Evolutionary conservation across 2,329 filamentous ascomycete genomes (phyloP).

Genomic region (Aspergillus latus): DNA sequence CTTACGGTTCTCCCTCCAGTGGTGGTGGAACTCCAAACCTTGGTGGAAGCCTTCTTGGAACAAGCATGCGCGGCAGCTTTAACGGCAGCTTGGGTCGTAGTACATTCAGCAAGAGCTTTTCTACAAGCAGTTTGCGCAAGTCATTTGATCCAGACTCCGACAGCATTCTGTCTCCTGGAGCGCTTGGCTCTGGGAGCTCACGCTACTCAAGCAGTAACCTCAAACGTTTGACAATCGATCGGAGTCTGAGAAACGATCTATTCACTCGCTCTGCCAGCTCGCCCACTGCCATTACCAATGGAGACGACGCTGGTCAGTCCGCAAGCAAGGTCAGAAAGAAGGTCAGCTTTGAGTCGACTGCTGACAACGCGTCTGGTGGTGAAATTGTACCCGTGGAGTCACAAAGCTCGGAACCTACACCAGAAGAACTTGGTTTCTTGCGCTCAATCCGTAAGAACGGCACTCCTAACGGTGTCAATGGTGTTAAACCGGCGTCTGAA

Average conservation of each 20-base stretch:
- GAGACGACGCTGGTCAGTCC: constrained; percentile 41
- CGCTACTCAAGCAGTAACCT: constrained; percentile 69
- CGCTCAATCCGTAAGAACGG: constrained; percentile 54
- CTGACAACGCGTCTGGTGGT: constrained; percentile 39
- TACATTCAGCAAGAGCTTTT: constrained; percentile 81
- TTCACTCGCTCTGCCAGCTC: constrained; percentile 49
- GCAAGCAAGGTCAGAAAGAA: constrained; percentile 63
- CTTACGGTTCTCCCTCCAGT: constrained; percentile 78
- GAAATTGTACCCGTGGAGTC: constrained; percentile 56
- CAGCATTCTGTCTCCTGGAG: constrained; percentile 80
- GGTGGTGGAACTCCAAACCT: constrained; percentile 68
- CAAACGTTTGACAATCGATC: constrained; percentile 91
- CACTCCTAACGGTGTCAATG: constrained; percentile 47
- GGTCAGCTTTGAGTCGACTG: constrained; percentile 78
- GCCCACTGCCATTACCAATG: constrained; percentile 37
- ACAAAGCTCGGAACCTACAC: constrained; percentile 53
- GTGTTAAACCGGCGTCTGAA: constrained; percentile 35
- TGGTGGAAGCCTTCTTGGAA: constrained; percentile 62
- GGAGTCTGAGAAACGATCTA: constrained; percentile 69
- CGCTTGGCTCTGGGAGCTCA: constrained; percentile 70
- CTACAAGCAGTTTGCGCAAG: constrained; percentile 79
- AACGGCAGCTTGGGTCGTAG: constrained; percentile 61
- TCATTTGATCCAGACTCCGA: constrained; percentile 74
- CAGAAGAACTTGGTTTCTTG: constrained; percentile 61
- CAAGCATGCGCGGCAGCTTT: constrained; percentile 38